These are phyloP conservation scores for Periglandula ipomoeae DNA, from an alignment of 2,329 filamentous ascomycete genomes.

Conservation along the genomic window DNA sequence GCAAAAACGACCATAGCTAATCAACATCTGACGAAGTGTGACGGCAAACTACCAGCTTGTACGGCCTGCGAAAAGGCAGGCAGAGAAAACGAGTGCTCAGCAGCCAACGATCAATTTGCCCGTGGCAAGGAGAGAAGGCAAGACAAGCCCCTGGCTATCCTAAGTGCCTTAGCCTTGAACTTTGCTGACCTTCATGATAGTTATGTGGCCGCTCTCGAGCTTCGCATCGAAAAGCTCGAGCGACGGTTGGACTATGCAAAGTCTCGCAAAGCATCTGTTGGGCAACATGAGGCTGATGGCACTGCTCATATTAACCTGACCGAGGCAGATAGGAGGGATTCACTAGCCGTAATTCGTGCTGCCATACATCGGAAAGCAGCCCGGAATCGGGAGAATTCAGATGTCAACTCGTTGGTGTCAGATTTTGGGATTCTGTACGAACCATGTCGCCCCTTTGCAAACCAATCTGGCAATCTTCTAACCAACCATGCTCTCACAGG, in stretches of 20 bases:
- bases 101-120: constrained; percentile 92
- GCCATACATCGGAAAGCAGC: constrained; percentile 57
- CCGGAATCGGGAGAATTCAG: constrained; percentile 63
- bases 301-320: constrained; percentile 12
- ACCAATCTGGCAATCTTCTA: background rate
- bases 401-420: constrained; percentile 85
- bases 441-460: background rate
- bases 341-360: constrained; percentile 50
- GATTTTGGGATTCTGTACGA: constrained; percentile 84
- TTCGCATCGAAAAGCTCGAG: constrained; percentile 81
- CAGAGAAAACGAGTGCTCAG: constrained; percentile 78
- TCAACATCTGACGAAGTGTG: constrained; percentile 49
- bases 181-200: constrained; percentile 25
- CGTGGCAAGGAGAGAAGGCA: constrained; percentile 87
- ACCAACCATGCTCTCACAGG: constrained; percentile 31
- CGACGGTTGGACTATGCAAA: constrained; percentile 62
- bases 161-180: background rate
- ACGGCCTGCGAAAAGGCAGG: constrained; percentile 91
- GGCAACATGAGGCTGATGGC: constrained; percentile 51
- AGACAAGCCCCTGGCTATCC: constrained; percentile 7
- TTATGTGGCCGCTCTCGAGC: constrained; percentile 92
- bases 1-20: background rate
- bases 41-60: constrained; percentile 90
- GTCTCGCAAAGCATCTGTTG: constrained; percentile 61
- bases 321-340: constrained; percentile 52